phyloP scores from a whole-genome alignment of 2,329 filamentous ascomycete genomes.

The Ambrosiella beaveri region DNA sequence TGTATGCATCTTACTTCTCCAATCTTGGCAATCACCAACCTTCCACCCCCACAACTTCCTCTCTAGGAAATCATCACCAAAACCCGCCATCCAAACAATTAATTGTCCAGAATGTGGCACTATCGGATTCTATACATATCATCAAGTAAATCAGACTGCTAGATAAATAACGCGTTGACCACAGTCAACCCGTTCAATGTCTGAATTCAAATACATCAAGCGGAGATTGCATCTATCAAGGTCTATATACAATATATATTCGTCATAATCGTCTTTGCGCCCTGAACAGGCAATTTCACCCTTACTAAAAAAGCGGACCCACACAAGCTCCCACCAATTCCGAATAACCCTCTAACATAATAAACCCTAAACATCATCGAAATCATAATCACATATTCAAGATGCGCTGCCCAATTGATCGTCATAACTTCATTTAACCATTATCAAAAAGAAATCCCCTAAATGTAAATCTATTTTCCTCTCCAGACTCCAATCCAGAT shows the following conservation, averaged over 20 bases:
- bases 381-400: neutral
- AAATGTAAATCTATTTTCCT: neutral
- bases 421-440: neutral
- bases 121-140: no score
- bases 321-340: neutral
- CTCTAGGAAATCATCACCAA: neutral
- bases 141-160: no score
- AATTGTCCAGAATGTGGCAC: no score
- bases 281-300: neutral
- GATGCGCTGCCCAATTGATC: neutral
- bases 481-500: neutral
- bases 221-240: neutral
- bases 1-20: neutral
- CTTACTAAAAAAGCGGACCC: neutral
- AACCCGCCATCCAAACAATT: neutral
- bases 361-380: neutral
- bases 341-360: neutral
- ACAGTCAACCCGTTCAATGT: neutral
- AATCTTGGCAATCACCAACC: neutral
- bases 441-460: neutral
- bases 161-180: no score
- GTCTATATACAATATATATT: neutral
- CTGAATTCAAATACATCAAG: neutral
- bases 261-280: neutral
- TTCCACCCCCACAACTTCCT: neutral